Percentiles rank a stretch among this genome's conserved stretches.
phyloP scores from a whole-genome alignment of 305 asterid species.

The Petunia hybrid region DNA sequence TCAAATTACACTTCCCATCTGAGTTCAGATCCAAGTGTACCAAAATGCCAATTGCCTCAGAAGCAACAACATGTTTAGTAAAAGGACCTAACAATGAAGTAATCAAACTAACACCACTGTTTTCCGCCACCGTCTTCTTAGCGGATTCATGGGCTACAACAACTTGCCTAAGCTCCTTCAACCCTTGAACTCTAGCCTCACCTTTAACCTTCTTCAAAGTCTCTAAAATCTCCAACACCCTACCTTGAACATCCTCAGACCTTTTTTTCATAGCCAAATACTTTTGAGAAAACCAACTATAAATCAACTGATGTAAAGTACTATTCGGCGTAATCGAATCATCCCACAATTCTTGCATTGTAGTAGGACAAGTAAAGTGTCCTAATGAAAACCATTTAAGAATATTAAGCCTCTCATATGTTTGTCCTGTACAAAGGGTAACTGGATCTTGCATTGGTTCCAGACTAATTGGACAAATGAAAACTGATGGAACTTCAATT shows the following conservation, averaged over 20 bases:
- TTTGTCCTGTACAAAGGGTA: constrained; percentile 60
- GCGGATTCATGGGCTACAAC: constrained; percentile 48
- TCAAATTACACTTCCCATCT: constrained; percentile 47
- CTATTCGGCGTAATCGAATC: constrained; percentile 54
- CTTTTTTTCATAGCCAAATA: constrained; percentile 56
- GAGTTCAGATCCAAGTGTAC: constrained; percentile 49
- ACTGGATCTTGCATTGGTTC: constrained; percentile 67
- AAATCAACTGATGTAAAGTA: constrained; percentile 51
- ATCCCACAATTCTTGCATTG: constrained; percentile 66
- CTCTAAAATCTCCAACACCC: constrained; percentile 54
- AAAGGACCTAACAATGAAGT: constrained; percentile 52
- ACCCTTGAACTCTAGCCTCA: constrained; percentile 50
- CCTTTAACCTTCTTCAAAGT: constrained; percentile 56
- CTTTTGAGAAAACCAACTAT: constrained; percentile 57
- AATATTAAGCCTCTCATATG: constrained; percentile 60
- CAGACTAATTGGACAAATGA: constrained; percentile 57
- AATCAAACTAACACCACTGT: constrained; percentile 47
- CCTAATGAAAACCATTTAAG: constrained; percentile 61
- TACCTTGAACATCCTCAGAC: constrained; percentile 58
- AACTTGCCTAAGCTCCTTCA: constrained; percentile 52
- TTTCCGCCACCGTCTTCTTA: constrained; percentile 49
- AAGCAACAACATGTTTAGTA: constrained; percentile 56
- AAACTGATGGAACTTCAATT: constrained; percentile 53
- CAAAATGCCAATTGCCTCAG: constrained; percentile 53
- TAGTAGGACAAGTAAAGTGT: constrained; percentile 56